Evolutionary conservation across 202 grass and related monocot species (phyloP), one percentile per base, ranked within the genome.

Genomic region (Panicum virgatum): DNA sequence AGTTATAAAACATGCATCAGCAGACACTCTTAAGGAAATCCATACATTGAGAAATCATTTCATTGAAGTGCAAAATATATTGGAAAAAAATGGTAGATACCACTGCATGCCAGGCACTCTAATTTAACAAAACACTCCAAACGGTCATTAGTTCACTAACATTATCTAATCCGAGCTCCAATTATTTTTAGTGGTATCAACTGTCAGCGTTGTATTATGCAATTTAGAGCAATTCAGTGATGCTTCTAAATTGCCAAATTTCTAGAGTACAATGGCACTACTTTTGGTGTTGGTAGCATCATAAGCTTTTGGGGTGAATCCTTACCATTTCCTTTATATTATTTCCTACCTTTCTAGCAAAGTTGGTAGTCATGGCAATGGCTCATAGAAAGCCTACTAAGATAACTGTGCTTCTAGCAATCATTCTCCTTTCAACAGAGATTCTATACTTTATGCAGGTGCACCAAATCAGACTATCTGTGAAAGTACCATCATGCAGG

Each of bases 401-500:
- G 16, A 51, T 74, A 79, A 53, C 36, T 37, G 34, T 36, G 68
- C 32, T 51, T 25, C n/a, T 38, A 22, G 5, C 25, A 34, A 63
- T 57, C 1, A 1, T 82, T 69, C 44, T 82, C 65, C 4, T 63
- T 78, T 69, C 16, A 59, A 29, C 62, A 75, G 6, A 36, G 10
- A 36, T 65, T 56, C 71, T 42, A 47, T 79, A 72, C 66, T 61
- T 39, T 34, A 69, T 83, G 34, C 87, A 98, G 95, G 72, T 59
- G 64, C 66, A 51, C 57, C 65, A 72, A 72, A 27, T 82, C 87
- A 89, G 34, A 48, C 63, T 36, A 90, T 98, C 63, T 13, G 38
- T 76, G 95, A 98, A 78, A 88, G 73, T 78, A 98, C 92, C 42
- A 90, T 95, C 56, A 91, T 88, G 82, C 86, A 98, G 80, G 89